Conservation (phyloP, 768 basidiomycete species). For the Agaricus blazei region DNA sequence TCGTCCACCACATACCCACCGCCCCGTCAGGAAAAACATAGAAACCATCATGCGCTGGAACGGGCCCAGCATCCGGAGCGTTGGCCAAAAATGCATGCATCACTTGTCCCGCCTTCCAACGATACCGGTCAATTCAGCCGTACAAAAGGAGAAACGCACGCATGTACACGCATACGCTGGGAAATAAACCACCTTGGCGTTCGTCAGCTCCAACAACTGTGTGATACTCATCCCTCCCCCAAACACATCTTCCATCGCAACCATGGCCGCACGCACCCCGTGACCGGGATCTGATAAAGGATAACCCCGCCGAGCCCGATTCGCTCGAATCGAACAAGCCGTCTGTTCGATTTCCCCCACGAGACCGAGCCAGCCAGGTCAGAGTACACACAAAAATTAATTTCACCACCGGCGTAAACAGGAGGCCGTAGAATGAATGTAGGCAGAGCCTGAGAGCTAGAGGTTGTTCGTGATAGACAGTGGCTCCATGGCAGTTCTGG, state of each 20-base stretch:
- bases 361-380: constrained; percentile 15
- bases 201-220: constrained; percentile 21
- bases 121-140: not conserved
- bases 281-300: constrained; percentile 20
- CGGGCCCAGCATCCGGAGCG: constrained; percentile 11
- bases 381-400: constrained; percentile 17
- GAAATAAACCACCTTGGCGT: constrained; percentile 22
- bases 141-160: not conserved
- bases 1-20: not conserved
- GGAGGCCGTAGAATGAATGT: not conserved
- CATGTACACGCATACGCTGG: constrained; percentile 26
- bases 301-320: constrained; percentile 25
- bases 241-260: no score
- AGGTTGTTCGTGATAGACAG: no score
- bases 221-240: constrained; percentile 21
- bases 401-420: constrained; percentile 15
- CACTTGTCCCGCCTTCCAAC: constrained; percentile 19
- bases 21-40: constrained; percentile 9
- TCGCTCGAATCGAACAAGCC: constrained; percentile 22
- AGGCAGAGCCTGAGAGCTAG: no score
- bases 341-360: constrained; percentile 12
- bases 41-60: constrained; percentile 17
- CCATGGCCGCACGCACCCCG: no score
- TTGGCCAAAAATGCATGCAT: constrained; percentile 19
- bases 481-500: no score